These are phyloP conservation scores for Inga oerstediana DNA, from an alignment of 306 rosid species.

Conservation along the genomic window DNA sequence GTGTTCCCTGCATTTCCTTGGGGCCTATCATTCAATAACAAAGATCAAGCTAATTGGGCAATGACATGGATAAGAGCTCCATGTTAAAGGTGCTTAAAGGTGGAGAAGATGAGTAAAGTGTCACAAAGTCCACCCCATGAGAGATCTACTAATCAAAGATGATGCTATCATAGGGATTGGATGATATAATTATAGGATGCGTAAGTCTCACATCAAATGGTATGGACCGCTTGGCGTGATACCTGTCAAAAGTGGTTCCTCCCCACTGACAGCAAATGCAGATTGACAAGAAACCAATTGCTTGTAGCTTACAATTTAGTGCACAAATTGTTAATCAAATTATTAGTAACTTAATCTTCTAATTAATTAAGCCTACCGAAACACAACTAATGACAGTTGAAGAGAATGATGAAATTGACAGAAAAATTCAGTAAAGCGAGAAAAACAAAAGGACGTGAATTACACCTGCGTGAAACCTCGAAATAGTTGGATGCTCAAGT, in stretches of 20 bases:
- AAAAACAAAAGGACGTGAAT: neutral
- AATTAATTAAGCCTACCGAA: neutral
- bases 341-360: neutral
- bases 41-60: neutral
- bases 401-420: neutral
- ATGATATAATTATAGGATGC: neutral
- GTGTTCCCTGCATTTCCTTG: neutral
- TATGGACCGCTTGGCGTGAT: neutral
- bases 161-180: neutral
- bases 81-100: neutral
- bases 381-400: neutral
- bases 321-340: neutral
- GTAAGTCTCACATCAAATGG: neutral
- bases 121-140: neutral
- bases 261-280: neutral
- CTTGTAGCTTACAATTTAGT: neutral
- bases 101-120: neutral
- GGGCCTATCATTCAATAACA: neutral
- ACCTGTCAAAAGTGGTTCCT: neutral
- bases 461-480: slow-evolving; percentile 90
- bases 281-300: neutral
- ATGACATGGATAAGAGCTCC: neutral
- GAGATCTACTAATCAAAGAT: neutral
- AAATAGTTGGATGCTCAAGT: slow-evolving; percentile 85
- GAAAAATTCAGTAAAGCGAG: too few relatives aligned